A percentile compares a stretch with the other conserved stretches of the same genome.
These are phyloP conservation scores for Actinomortierella wolfii DNA, from an alignment of 371 early-diverging fungal genomes.

Conservation along the genomic window DNA sequence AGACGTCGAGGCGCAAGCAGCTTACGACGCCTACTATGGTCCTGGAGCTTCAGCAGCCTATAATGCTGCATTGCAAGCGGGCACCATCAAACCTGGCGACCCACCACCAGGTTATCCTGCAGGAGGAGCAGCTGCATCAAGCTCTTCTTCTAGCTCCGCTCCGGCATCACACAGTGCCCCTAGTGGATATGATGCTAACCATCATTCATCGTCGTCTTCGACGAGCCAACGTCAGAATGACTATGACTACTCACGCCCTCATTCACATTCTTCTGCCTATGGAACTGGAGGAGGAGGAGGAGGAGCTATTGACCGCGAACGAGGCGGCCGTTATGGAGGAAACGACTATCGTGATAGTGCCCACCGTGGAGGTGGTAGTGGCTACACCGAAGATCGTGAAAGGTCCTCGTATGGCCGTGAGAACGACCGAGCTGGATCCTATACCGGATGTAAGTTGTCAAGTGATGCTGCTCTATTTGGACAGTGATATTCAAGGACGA, in stretches of 20 bases:
- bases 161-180: not conserved
- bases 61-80: constrained; percentile 27
- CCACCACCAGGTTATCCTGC: constrained; percentile 8
- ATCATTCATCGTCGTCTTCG: not conserved
- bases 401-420: not conserved
- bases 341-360: constrained; percentile 13
- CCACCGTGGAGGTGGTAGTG: constrained; percentile 15
- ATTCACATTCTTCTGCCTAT: constrained; percentile 15
- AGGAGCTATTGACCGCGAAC: constrained; percentile 10
- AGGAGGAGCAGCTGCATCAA: not conserved
- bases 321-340: constrained; percentile 23
- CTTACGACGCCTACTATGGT: constrained; percentile 45
- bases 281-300: constrained; percentile 9
- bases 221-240: not conserved
- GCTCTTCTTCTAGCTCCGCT: not conserved
- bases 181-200: constrained; percentile 7
- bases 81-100: constrained; percentile 11
- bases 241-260: not conserved
- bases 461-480: no score
- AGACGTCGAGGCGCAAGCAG: constrained; percentile 42
- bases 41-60: constrained; percentile 44
- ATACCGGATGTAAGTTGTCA: not conserved
- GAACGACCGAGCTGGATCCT: no score
- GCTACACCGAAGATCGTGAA: constrained; percentile 24
- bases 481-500: no score